Percentiles rank a stretch among this genome's conserved stretches.
phyloP scores from a whole-genome alignment of 768 basidiomycete genomes.

The Asterophora lycoperdoides region DNA sequence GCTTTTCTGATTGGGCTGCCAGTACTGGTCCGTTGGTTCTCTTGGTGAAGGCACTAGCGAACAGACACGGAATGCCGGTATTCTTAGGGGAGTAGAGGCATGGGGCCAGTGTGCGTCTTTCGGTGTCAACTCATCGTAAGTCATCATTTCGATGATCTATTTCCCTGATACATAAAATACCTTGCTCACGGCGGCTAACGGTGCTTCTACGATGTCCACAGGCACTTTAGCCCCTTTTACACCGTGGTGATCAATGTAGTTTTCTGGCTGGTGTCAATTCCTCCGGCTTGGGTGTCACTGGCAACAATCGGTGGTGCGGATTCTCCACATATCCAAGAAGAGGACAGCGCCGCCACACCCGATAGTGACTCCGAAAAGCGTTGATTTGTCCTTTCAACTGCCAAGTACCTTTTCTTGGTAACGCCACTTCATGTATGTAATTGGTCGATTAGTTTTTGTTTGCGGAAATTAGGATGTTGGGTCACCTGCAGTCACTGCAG shows the following conservation, averaged over 20 bases:
- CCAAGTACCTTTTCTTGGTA: no score
- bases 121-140: slow-evolving; percentile 17
- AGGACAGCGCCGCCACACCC: not conserved
- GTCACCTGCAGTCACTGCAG: no score
- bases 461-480: no score
- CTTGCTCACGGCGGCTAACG: not conserved
- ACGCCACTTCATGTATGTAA: no score
- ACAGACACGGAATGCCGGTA: slow-evolving; percentile 16
- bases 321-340: slow-evolving; percentile 1
- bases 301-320: slow-evolving; percentile 5
- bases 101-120: slow-evolving; percentile 19
- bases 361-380: slow-evolving; percentile 1
- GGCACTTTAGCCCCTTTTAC: slow-evolving; percentile 13
- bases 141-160: no score
- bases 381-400: not conserved
- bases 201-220: not conserved
- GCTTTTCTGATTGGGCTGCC: not conserved
- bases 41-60: slow-evolving; percentile 15
- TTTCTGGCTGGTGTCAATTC: slow-evolving; percentile 14
- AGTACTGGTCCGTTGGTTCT: slow-evolving; percentile 19
- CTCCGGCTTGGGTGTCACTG: slow-evolving; percentile 12
- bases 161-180: not conserved
- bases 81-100: slow-evolving; percentile 16
- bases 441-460: no score
- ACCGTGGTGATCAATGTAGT: slow-evolving; percentile 12